Evolutionary conservation across 2,329 filamentous ascomycete species (phyloP).

Genomic region (Penicillium sp.): DNA sequence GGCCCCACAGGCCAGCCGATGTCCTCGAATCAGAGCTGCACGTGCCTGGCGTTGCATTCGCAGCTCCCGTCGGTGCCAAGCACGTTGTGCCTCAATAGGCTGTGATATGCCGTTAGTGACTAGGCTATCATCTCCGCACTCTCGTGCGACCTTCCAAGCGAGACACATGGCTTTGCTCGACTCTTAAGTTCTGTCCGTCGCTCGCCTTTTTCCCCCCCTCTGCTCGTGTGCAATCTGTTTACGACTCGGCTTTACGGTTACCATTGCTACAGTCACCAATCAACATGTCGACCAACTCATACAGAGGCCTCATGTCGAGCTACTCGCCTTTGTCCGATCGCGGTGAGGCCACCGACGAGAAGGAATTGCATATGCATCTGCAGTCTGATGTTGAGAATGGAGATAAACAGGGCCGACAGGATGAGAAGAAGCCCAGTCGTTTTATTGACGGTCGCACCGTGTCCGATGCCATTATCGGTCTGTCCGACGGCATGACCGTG

Average conservation of each 20-base stretch:
- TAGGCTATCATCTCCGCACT: slow-evolving; percentile 10
- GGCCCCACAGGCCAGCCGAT: slow-evolving; percentile 1
- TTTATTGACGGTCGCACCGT: slow-evolving; percentile 39
- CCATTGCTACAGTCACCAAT: neutral
- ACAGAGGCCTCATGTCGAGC: slow-evolving; percentile 30
- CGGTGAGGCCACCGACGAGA: slow-evolving; percentile 26
- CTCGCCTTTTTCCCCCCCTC: neutral
- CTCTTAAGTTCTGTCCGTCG: slow-evolving; percentile 4
- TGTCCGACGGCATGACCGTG: slow-evolving; percentile 75
- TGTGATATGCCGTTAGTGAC: slow-evolving; percentile 7
- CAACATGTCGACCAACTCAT: slow-evolving; percentile 32
- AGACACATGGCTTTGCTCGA: neutral
- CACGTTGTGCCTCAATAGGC: slow-evolving; percentile 24
- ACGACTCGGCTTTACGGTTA: neutral
- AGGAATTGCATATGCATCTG: slow-evolving; percentile 21
- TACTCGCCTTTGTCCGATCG: slow-evolving; percentile 26
- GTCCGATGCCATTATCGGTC: slow-evolving; percentile 68
- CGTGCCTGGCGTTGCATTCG: slow-evolving; percentile 17
- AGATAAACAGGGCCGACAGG: slow-evolving; percentile 6
- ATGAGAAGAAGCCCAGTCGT: slow-evolving; percentile 26
- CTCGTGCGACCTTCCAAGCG: slow-evolving; percentile 2
- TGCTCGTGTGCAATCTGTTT: neutral
- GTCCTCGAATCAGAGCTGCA: slow-evolving; percentile 23
- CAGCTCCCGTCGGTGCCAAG: slow-evolving; percentile 13
- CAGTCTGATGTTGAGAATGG: slow-evolving; percentile 16